Evolutionary conservation across 2,329 filamentous ascomycete species (phyloP), one percentile per base, ranked within the genome.

Genomic region (Neoarthrinium moseri): DNA sequence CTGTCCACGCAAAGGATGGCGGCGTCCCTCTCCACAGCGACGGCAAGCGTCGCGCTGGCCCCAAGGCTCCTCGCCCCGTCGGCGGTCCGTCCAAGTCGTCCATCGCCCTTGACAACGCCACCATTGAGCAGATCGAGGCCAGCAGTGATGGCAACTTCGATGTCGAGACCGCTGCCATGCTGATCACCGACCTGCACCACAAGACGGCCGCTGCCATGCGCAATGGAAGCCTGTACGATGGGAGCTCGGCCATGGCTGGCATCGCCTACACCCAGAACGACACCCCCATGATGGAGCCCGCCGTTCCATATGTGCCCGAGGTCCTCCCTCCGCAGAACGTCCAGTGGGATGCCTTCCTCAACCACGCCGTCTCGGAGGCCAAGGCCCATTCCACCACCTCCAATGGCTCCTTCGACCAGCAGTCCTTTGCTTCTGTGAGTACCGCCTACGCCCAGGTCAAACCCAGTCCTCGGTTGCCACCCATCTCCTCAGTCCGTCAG

Each of bases 141-240:
- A 89, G 85, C 71, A 89, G 85, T 66, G 92, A 96, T 67, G 87
- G 86, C 66, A 87, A 92, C 71, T 91, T 96, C 63, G 94, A 96
- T 67, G 87, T 96, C 62, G 92, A 99, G 77, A 91, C 92, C 59
- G 94, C 94, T 57, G 94, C 94, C 57, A 96, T 97, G 90, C 83
- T 99, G 67, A 95, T 99, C 75, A 94, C 92, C 65, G 91, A 97
- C 72, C 87, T 97, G 65, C 92, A 96, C 72, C 91, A 96, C 75
- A 96, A 96, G 76, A 91, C 78, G 60, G 92, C 91, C 34, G 76
- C 77, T 26, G 83, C 83, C 59, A 89, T 83, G 69, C 78, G 81
- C 47, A 78, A 74, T 54, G 74, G 72, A 51, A 75, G 73, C 56
- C 73, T 77, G 40, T 84, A 75, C 59, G 80, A 82, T 52, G 71